Evolutionary conservation across 805 yeast species (phyloP), one percentile per base, ranked within the genome.

Genomic region (Metschnikowia sp.): DNA sequence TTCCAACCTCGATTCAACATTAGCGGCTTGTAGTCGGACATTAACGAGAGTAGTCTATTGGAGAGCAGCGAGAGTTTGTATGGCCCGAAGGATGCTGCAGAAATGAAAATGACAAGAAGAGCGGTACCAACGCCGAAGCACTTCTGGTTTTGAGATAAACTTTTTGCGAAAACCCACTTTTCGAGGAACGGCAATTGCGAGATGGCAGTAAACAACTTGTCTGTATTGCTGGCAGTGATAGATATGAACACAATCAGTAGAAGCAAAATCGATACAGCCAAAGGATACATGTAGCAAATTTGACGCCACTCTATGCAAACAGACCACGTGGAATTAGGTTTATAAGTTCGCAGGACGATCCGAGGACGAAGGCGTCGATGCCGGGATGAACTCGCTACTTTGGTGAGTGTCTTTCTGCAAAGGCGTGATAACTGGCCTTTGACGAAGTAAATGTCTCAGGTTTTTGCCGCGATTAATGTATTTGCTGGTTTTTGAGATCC

Each of bases 41-140:
- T 39, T 1, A 42, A 26, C 43, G 43, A 34, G n/a, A 38, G 37
- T 34, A 47, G 28, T 33, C 32, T 37, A 11, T 42, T 42, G 33
- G 33, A 38, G 31, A 41, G 40, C 40, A 38, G 43, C 36, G 46
- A 47, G 13, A 47, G 33, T 38, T 11, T 30, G 28, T n/a, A 18
- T 8, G 40, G 40, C 18, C 43, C 46, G 10, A 42, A 34, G 22
- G 39, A 26, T 29, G 35, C n/a, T 32, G 45, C 45, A 6, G 49
- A 47, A 6, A 47, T 13, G 22, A 49, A 13, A 35, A 49, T 32
- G 19, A 49, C 53, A 39, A 49, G 33, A 10, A 50, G 29, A 13
- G 53, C 49, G 18, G 52, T 41, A 29, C 46, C 46, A 19, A 49
- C 26, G 11, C 47, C 53, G 9, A 47, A 30, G 32, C n/a, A 37